Evolutionary conservation across 257 asterid genomes (phyloP), one percentile per base, ranked within the genome.

Genomic region (Parsonsia alboflavescens): DNA sequence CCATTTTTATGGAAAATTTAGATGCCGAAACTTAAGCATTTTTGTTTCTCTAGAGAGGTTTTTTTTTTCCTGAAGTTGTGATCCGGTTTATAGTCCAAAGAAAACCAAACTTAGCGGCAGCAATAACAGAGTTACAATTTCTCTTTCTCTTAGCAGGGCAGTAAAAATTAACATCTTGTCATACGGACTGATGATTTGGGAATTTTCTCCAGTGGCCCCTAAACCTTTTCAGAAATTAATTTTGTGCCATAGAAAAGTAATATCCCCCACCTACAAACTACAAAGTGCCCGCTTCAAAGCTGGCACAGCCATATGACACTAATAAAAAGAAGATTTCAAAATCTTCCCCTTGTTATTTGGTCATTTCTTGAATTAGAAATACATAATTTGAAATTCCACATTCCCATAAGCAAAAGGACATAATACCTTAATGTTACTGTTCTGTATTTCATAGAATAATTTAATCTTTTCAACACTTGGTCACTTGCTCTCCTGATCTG

Each of bases 211-310:
- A 24, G 16, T 49, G 64, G 72, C 77, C 72, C 64, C 33, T 28
- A 30, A 48, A 9, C 26, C 26, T 12, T 50, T 30, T 41, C 22
- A 71, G 12, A n/a, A n/a, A 53, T 41, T 3, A 59, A 8, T 58
- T 61, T 45, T 56, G 69, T 68, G 44, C 65, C 74, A 13, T 28
- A 26, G 52, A 53, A n/a, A 45, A 33, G 21, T 28, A 74, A 54
- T 12, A 49, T 64, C 57, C 68, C 72, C 21, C 64, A 61, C 0
- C 33, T 28, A 67, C 58, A 4, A 8, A 39, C 39, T 33, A 33
- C 39, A 44, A 66, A 57, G 16, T 21, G 30, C 62, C 62, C 39
- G 54, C 75, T 68, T 75, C 75, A 3, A 75, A 45, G 62, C 62
- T 42, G 62, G 46, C 19, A 59, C 73, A 75, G 12, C 0, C 50